Base-by-base conservation (phyloP, 495 filamentous ascomycete genomes). In the Talaromyces thailandensis region DNA sequence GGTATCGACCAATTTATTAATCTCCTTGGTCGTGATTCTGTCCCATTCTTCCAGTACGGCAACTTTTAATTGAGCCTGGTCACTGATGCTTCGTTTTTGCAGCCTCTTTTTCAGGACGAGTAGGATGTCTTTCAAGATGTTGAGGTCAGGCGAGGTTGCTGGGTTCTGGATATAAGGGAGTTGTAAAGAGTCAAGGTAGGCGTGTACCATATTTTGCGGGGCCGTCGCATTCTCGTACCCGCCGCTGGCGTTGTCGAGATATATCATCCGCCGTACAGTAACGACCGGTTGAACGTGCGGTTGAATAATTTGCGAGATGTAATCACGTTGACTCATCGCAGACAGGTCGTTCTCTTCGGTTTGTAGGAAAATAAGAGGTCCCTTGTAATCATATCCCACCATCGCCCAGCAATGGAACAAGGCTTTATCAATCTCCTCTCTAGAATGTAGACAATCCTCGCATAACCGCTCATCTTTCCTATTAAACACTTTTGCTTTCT, bases 321-420 rank as follows among this genome's bases (percentile, higher is more conserved):
- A 63, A 16, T 63, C 62, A 29, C 25, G 53, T 28, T 56, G 62
- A 51, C 53, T 63, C 50, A 62, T 50, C 9, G 29, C 32, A 6
- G 61, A 26, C 4, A 40, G 14, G 11, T 57, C 61, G 18, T 9
- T 45, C 3, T 57, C 53, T 31, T 58, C 56, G 55, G 52, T 50
- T 24, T 51, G 21, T 1, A 63, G 56, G 7, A 63, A 63, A 21
- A 63, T 58, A 4, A 63, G 62, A 16, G 62, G 62, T 5, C 62
- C 40, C 53, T 63, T 63, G 56, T 63, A 63, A 21, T 63, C 56
- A 28, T 58, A 63, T 14, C 62, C 62, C 32, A 63, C 55, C 62
- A 63, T 63, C 12, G 62, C 55, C 62, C 62, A 63, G 55, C 62
- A 63, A 58, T 63, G 53, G 18, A 63, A 59, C 9, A 58, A 3